Base-by-base conservation (phyloP, 345 rosid species). In the Brassica incana region DNA sequence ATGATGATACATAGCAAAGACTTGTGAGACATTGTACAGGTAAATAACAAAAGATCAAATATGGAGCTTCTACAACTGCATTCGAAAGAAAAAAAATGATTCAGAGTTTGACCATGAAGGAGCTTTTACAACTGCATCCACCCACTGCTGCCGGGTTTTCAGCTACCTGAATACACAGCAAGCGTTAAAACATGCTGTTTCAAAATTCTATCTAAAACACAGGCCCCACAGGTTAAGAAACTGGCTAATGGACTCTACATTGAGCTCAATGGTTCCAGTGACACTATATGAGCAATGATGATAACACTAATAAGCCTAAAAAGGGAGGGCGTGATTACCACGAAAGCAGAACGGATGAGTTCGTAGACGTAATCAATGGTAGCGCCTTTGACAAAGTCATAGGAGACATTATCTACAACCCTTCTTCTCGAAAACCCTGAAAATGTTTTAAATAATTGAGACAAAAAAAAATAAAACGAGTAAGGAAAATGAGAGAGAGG, bases 91-190 rank as follows among this genome's bases (percentile, higher is more conserved):
- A 43, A 3, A 45, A 12, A 20, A 15, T 0, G 48, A 32, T 59
- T 81, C 80, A 92, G 70, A 74, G 89, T 84, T 95, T 92, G 82
- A 91, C 97, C 98, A 91, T 92, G 85, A 95, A 95, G 45, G 99
- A 95, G 83, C 94, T 95, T 80, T 95, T 93, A 83, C 99, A 95
- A 80, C 99, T 90, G 85, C 97, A 95, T 14, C 98, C 98, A 11
- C 94, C 96, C 16, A 93, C 95, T 14, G 99, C 98, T 48, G 96
- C 91, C 0, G 99, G 99, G 78, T 95, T 95, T 27, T 87, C 80
- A 62, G 94, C 86, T 59, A 95, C 99, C 99, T 95, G 88, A 78
- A 40, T 60, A n/a, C 48, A 71, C 60, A 0, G 3, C 54, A 76
- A 64, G 16, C 77, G 36, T 64, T n/a, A 15, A 15, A 38, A 69